Base-by-base conservation (phyloP, 805 yeast genomes). In the Wickerhamiella bombiphila region DNA sequence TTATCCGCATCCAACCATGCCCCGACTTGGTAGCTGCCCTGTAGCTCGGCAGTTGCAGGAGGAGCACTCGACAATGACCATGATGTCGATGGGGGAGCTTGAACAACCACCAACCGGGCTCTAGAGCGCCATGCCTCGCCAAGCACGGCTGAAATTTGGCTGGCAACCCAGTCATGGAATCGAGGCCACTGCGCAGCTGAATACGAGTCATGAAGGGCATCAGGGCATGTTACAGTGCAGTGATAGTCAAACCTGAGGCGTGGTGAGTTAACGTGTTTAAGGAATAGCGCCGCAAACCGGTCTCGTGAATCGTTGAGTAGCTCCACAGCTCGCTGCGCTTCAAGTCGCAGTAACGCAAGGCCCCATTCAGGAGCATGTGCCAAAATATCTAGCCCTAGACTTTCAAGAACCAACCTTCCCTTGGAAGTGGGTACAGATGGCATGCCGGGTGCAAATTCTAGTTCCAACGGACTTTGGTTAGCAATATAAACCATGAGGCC, bases 401-500 rank as follows among this genome's bases (percentile, higher is more conserved):
- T 54, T 4, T 34, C 29, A 34, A 51, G 53, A 5, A 43, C 29
- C 8, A 48, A 36, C 5, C 46, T 43, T 6, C 14, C 38, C 25
- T 31, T 37, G 29, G 35, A 15, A 26, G 29, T n/a, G 5, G 24
- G 34, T n/a, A n/a, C 9, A 2, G 40, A 24, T 6, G 38, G 32
- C 9, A 24, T 9, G 22, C 8, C 22, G 4, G 33, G 16, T 8
- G 30, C 13, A 28, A 28, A 28, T 17, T 28, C 35, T 4, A 40
- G 36, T 0, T 37, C 32, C 14, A 37, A 35, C 4, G 35, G 25
- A 2, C n/a, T 29, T 13, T 21, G 13, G 25, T 80, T 71, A 2
- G 95, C 93, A 43, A 88, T 54, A 52, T 79, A 86, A 49, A 74
- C 74, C 40, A 91, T 66, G 1, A 81, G 74, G 54, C 93, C 95